Evolutionary conservation across 441 rosid species (phyloP).

Genomic region (Isatis lusitanica): DNA sequence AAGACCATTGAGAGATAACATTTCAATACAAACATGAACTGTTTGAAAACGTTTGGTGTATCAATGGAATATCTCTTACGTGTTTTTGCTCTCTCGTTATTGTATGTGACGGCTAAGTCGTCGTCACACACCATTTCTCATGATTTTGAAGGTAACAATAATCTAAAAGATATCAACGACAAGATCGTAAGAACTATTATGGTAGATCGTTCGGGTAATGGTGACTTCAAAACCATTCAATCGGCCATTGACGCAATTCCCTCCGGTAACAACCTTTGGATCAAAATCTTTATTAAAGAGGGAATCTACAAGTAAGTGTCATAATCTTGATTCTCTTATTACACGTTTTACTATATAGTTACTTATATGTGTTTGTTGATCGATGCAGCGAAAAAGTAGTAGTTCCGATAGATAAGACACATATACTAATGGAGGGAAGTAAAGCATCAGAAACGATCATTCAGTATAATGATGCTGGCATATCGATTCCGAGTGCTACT

Average conservation of each 20-base stretch:
- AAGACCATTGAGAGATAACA: background rate
- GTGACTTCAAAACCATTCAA: slow-evolving; percentile 41
- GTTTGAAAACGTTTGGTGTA: background rate
- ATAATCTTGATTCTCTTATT: background rate
- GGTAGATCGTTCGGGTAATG: slow-evolving; percentile 42
- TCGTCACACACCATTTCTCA: background rate
- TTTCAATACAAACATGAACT: background rate
- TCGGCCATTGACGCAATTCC: slow-evolving; percentile 45
- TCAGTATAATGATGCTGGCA: slow-evolving; percentile 25
- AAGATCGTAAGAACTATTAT: slow-evolving; percentile 22
- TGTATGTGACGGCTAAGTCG: background rate
- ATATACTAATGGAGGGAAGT: slow-evolving; percentile 44
- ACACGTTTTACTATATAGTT: background rate
- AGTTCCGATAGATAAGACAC: slow-evolving; percentile 35
- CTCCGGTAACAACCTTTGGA: slow-evolving; percentile 33
- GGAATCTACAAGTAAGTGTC: slow-evolving; percentile 38
- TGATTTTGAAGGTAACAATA: background rate
- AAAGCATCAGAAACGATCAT: slow-evolving; percentile 16
- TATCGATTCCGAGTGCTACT: slow-evolving; percentile 8
- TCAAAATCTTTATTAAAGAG: slow-evolving; percentile 21
- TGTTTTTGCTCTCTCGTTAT: background rate
- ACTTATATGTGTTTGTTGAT: background rate
- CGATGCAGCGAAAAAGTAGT: slow-evolving; percentile 39
- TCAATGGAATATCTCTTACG: background rate
- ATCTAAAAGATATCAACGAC: background rate